Evolutionary conservation across 106 monocot genomes (phyloP).

Genomic region (Acanthochlamys bracteata): DNA sequence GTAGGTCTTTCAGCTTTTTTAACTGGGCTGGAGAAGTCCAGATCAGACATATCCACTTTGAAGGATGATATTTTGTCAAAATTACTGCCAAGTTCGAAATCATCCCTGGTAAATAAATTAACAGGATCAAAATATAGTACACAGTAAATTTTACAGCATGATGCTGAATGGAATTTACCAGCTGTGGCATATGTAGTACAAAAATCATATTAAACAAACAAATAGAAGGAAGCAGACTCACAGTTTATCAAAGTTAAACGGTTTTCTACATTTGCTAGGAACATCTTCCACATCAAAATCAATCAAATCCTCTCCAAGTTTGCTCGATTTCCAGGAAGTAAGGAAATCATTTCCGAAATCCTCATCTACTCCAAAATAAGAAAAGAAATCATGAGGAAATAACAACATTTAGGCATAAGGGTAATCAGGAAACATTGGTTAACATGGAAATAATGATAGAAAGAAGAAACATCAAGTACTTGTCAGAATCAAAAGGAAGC

Average conservation of each 20-base stretch:
- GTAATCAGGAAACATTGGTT: no score
- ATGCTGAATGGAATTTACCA: background rate
- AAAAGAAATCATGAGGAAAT: no score
- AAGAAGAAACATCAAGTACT: no score
- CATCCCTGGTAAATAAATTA: conserved; percentile 44
- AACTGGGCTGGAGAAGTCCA: conserved; percentile 62
- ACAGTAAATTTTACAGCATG: no score
- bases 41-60: conserved; percentile 72
- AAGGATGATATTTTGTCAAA: conserved; percentile 88
- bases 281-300: conserved; percentile 51
- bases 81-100: conserved; percentile 66
- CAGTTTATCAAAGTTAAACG: conserved; percentile 79
- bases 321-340: conserved; percentile 55
- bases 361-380: conserved; percentile 40
- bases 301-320: conserved; percentile 35
- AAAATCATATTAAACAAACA: background rate
- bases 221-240: conserved; percentile 22
- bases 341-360: conserved; percentile 80
- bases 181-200: background rate
- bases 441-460: no score
- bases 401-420: no score
- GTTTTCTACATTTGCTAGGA: conserved; percentile 35
- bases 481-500: no score
- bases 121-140: background rate
- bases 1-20: conserved; percentile 44